These are phyloP conservation scores for Cladochytrium replicatum DNA, from an alignment of 192 early-diverging fungal species.

Conservation along the genomic window DNA sequence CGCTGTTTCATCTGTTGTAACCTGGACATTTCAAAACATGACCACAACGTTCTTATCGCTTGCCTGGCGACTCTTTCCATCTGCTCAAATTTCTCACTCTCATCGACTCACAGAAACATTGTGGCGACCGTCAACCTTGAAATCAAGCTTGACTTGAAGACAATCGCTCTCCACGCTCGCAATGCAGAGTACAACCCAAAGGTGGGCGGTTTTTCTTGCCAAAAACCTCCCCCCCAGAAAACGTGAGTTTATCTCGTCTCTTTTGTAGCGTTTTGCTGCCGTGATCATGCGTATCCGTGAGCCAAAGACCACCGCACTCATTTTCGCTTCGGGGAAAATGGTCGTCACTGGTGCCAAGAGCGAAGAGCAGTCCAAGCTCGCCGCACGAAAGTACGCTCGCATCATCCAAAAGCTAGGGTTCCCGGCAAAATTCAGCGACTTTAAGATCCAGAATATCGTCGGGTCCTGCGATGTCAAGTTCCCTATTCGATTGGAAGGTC, in stretches of 20 bases:
- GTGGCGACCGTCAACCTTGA: conserved; percentile 98
- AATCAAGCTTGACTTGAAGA: conserved; percentile 93
- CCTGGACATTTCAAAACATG: no score
- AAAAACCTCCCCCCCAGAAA: neutral
- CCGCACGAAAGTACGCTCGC: conserved; percentile 96
- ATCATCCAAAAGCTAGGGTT: conserved; percentile 99
- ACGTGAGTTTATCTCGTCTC: conserved; percentile 13
- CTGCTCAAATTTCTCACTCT: conserved; percentile 2
- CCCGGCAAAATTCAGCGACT: conserved; percentile 93
- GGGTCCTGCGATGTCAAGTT: conserved; percentile 99
- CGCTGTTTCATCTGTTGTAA: no score
- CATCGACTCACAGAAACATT: conserved; percentile 65
- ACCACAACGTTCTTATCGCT: no score
- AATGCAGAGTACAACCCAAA: conserved; percentile 99
- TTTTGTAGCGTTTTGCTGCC: conserved; percentile 90
- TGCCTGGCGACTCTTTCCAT: no score
- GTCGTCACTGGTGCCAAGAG: conserved; percentile 97
- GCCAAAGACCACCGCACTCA: conserved; percentile 97
- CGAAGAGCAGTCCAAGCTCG: conserved; percentile 94
- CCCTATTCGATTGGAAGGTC: conserved; percentile 94
- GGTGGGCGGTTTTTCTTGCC: conserved; percentile 42
- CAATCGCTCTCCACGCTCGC: conserved; percentile 96
- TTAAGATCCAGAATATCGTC: conserved; percentile 99
- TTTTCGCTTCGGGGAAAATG: conserved; percentile 99
- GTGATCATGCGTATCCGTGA: conserved; percentile 99